A percentile compares a stretch with the other conserved stretches of the same genome.
phyloP scores from a whole-genome alignment of 2,329 filamentous ascomycete species.

The Amylocarpus encephaloides region DNA sequence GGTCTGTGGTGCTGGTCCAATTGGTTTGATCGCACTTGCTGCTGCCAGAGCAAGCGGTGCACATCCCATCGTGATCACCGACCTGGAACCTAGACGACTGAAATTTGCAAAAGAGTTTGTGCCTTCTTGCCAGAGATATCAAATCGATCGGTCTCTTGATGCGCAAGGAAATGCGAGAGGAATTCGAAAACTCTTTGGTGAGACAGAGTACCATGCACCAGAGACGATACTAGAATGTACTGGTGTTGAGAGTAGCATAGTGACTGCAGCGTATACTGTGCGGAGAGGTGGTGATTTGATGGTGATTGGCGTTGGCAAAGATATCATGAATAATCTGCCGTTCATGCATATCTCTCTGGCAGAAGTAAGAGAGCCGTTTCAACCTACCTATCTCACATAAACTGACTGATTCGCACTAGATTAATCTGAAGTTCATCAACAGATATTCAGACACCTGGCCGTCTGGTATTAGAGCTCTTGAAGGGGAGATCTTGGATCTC shows the following conservation, averaged over 20 bases:
- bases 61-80: conserved; percentile 57
- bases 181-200: conserved; percentile 46
- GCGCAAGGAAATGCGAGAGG: conserved; percentile 44
- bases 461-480: conserved; percentile 53
- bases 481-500: conserved; percentile 53
- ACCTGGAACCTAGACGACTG: conserved; percentile 50
- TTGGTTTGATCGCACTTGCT: conserved; percentile 53
- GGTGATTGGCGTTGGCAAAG: conserved; percentile 57
- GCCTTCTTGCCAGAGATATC: conserved; percentile 48
- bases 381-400: too few relatives aligned
- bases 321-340: conserved; percentile 54
- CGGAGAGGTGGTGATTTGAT: conserved; percentile 54
- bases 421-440: conserved; percentile 65
- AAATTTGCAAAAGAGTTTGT: conserved; percentile 53
- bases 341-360: conserved; percentile 22
- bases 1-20: conserved; percentile 58
- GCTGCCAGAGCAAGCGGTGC: conserved; percentile 56
- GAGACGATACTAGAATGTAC: conserved; percentile 59
- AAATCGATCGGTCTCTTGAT: conserved; percentile 40
- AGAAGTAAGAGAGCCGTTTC: conserved; percentile 19
- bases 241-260: conserved; percentile 56
- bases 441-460: conserved; percentile 66
- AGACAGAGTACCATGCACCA: conserved; percentile 49
- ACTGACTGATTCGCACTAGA: conserved; percentile 34
- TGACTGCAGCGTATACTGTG: conserved; percentile 50